Evolutionary conservation across 805 yeast species (phyloP).

Genomic region (Metschnikowia kunwiensis): DNA sequence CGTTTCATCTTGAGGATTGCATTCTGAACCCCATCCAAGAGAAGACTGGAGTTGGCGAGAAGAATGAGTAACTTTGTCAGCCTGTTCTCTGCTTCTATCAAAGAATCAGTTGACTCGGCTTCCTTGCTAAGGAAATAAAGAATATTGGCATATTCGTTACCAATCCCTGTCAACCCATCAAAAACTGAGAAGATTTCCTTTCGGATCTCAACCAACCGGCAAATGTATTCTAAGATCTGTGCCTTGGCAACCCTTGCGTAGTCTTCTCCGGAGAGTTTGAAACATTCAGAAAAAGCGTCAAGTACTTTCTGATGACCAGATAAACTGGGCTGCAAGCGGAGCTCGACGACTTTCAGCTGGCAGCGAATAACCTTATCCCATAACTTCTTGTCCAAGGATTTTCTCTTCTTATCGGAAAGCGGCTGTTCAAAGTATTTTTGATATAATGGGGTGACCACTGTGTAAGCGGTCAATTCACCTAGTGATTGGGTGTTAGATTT

Average conservation of each 20-base stretch:
- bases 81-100: not conserved
- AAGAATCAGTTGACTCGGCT: not conserved
- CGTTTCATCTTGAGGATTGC: not conserved
- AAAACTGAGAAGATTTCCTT: constrained; percentile 1
- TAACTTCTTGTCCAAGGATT: not conserved
- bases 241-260: constrained; percentile 1
- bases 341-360: not conserved
- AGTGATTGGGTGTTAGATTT: too few species aligned
- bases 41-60: not conserved
- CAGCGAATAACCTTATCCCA: not conserved
- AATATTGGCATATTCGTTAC: constrained; percentile 1
- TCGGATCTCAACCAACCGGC: not conserved
- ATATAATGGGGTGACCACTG: too few species aligned
- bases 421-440: not conserved
- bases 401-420: not conserved
- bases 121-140: not conserved
- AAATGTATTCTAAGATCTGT: constrained; percentile 1
- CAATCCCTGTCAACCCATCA: not conserved
- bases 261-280: not conserved
- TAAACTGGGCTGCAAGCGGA: not conserved
- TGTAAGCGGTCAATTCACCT: too few species aligned
- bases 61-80: not conserved
- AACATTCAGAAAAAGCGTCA: constrained; percentile 3
- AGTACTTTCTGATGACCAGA: not conserved
- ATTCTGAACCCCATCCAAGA: not conserved